A percentile compares a stretch with the other conserved stretches of the same genome.
Conservation (phyloP, 179 eudicot genomes). For the Spergularia azorica region DNA sequence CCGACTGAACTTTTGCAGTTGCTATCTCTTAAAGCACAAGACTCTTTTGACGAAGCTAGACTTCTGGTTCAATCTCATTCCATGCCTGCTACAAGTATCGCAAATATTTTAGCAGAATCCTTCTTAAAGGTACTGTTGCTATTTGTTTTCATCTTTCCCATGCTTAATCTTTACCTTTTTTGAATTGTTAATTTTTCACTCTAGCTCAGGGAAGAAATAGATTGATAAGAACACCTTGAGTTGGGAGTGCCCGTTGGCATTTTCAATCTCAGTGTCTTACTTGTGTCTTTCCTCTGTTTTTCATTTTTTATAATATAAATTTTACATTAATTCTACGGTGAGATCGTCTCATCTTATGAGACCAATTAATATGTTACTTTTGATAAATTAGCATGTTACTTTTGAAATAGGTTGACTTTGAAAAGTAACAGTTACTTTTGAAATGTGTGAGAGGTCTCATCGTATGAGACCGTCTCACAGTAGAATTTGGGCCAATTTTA, state of each 20-base stretch:
- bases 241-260: not conserved
- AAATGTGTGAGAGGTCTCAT: no score
- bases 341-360: no score
- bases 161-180: constrained; percentile 3
- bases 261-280: not conserved
- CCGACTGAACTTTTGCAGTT: constrained; percentile 86
- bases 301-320: no score
- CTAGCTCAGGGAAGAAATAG: not conserved
- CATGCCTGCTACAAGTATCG: constrained; percentile 83
- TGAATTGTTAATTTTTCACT: not conserved
- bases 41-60: constrained; percentile 84
- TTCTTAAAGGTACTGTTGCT: constrained; percentile 65
- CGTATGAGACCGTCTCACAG: no score
- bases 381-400: no score
- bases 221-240: not conserved
- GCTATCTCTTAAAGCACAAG: constrained; percentile 98
- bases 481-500: no score
- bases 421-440: no score
- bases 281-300: not conserved
- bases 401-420: no score
- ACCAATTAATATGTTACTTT: no score
- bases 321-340: no score
- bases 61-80: constrained; percentile 81
- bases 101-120: constrained; percentile 93
- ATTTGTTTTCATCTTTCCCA: not conserved